Conservation (phyloP, 2,329 filamentous ascomycete species). For the Penicillium olsonii region DNA sequence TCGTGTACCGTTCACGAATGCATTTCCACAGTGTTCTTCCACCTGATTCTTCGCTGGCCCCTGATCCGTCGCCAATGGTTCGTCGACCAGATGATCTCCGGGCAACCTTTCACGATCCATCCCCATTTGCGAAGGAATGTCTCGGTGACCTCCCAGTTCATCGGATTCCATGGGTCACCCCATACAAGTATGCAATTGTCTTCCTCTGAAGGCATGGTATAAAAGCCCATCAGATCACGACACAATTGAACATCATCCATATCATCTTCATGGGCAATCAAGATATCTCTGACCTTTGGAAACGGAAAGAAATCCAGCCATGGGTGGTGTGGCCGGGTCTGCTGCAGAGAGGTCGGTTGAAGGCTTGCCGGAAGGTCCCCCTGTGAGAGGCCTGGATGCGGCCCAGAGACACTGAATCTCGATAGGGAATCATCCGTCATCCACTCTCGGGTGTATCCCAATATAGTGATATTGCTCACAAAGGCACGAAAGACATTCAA, state of each 20-base stretch:
- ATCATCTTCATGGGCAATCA: constrained; percentile 1
- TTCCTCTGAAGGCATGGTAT: not conserved
- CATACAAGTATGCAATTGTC: constrained; percentile 42
- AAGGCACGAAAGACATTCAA: not conserved
- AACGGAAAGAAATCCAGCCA: constrained; percentile 13
- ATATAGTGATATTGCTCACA: not conserved
- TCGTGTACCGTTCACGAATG: no score
- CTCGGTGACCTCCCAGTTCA: constrained; percentile 47
- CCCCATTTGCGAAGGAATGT: constrained; percentile 44
- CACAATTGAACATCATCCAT: constrained; percentile 4
- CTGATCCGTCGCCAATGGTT: constrained; percentile 39
- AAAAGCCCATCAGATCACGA: constrained; percentile 3
- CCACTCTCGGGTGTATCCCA: not conserved
- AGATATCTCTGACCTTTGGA: constrained; percentile 1
- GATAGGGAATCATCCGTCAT: constrained; percentile 1
- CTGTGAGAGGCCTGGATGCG: not conserved
- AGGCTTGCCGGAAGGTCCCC: not conserved
- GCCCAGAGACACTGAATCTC: not conserved
- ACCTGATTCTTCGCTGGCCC: not conserved
- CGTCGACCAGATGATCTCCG: constrained; percentile 39
- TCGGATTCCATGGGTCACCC: constrained; percentile 42
- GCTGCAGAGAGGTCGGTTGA: not conserved
- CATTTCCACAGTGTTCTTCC: no score
- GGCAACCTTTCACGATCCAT: constrained; percentile 44
- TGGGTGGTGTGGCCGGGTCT: constrained; percentile 4